Evolutionary conservation across 495 filamentous ascomycete species (phyloP).

Genomic region (Penicillium canescens): DNA sequence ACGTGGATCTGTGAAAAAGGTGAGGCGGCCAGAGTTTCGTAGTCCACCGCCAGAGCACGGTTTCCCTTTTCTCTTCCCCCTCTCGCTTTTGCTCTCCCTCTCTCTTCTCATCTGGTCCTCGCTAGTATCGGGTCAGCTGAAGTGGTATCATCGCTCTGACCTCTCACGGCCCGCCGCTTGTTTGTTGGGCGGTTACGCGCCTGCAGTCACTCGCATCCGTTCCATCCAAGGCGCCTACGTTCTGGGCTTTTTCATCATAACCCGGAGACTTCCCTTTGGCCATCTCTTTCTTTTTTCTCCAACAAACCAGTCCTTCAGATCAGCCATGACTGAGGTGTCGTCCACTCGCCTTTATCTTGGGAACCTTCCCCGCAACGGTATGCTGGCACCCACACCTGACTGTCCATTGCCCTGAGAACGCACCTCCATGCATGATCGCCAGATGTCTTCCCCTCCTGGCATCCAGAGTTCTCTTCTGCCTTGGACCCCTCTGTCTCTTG

Average conservation of each 20-base stretch:
- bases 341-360: slow-evolving; percentile 94
- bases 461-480: slow-evolving; percentile 9
- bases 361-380: slow-evolving; percentile 96
- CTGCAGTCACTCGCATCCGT: too few relatives aligned
- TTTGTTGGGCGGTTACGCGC: too few relatives aligned
- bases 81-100: slow-evolving; percentile 7
- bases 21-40: slow-evolving; percentile 35
- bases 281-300: slow-evolving; percentile 15
- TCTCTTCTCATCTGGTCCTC: neutral
- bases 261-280: slow-evolving; percentile 4
- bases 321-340: slow-evolving; percentile 69
- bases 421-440: slow-evolving; percentile 12
- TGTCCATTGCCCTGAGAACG: slow-evolving; percentile 23
- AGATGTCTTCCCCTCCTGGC: slow-evolving; percentile 5
- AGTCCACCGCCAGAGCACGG: slow-evolving; percentile 28
- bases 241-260: slow-evolving; percentile 9
- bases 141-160: too few relatives aligned
- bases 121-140: neutral
- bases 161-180: too few relatives aligned
- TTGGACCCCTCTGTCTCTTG: too few relatives aligned
- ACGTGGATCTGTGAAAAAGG: slow-evolving; percentile 45
- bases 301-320: slow-evolving; percentile 5
- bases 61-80: slow-evolving; percentile 18
- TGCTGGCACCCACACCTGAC: slow-evolving; percentile 48
- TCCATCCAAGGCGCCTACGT: neutral